Evolutionary conservation across 768 basidiomycete genomes (phyloP), one percentile per base, ranked within the genome.

Genomic region (Hygrophoropsis aurantiaca): DNA sequence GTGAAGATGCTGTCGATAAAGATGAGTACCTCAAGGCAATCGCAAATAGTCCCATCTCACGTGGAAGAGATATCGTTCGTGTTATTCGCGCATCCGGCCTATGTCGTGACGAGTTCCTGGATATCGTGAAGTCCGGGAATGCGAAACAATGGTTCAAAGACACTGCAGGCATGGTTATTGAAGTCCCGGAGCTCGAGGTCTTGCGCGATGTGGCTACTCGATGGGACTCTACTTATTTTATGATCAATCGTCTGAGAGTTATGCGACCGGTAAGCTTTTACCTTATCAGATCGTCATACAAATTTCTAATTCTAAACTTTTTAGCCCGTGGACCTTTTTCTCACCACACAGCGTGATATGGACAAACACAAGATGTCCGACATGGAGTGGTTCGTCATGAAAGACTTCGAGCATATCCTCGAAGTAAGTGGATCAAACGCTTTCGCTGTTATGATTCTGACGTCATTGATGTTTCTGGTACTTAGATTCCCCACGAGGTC

Each of bases 221-320:
- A 0, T 73, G 69, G 71, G 69, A 72, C 37, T 69, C 62, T 5
- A 71, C 66, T 1, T 67, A 51, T 34, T 58, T 72, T 44, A 71
- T 74, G 70, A 49, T 73, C 2, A 30, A 53, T 20, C 6, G 18
- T 21, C 32, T 43, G 7, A 4, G 23, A 3, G 23, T 7, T 16
- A 13, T 49, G 4, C 5, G 11, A 15, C 47, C 13, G 18, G 47
- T 43, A 32, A 18, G 2, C 8, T 25, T 16, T 16, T 3, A n/a
- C n/a, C n/a, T n/a, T n/a, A n/a, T n/a, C n/a, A n/a, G n/a, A n/a
- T n/a, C n/a, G n/a, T 16, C 10, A 34, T 34, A 34, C 16, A 34
- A 34, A 34, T 10, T 10, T 10, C 10, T 34, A 34, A n/a, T n/a
- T n/a, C n/a, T n/a, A n/a, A n/a, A n/a, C n/a, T n/a, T n/a, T n/a